Conservation (phyloP, 129 eudicot species). For the Oenanthe sinensis region DNA sequence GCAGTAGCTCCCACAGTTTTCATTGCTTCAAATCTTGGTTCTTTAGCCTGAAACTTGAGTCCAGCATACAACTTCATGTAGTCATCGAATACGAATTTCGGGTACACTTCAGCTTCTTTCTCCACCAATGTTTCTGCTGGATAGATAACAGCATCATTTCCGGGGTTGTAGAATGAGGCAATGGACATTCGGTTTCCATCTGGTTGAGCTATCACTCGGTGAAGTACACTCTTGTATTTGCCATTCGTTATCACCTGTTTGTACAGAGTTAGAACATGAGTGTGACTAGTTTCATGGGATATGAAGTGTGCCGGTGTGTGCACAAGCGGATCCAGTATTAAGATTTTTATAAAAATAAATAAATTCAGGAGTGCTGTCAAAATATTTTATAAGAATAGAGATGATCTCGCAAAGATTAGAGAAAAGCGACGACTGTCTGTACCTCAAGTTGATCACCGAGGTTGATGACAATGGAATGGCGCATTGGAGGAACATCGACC, state of each 20-base stretch:
- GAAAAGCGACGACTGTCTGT: background rate
- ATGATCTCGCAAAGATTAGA: background rate
- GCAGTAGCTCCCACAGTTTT: slow-evolving; percentile 43
- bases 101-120: slow-evolving; percentile 37
- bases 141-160: slow-evolving; percentile 50
- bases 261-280: background rate
- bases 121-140: slow-evolving; percentile 42
- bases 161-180: slow-evolving; percentile 62
- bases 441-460: slow-evolving; percentile 67
- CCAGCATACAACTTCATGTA: slow-evolving; percentile 64
- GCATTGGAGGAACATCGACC: slow-evolving; percentile 65
- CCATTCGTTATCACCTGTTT: slow-evolving; percentile 59
- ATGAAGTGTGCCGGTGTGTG: background rate
- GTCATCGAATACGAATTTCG: slow-evolving; percentile 53
- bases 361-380: background rate
- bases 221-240: slow-evolving; percentile 62
- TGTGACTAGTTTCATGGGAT: background rate
- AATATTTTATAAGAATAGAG: background rate
- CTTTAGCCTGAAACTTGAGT: slow-evolving; percentile 55
- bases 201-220: slow-evolving; percentile 49
- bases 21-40: slow-evolving; percentile 67
- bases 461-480: slow-evolving; percentile 60
- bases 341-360: too few relatives aligned
- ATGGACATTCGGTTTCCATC: slow-evolving; percentile 51
- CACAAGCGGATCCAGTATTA: background rate